Evolutionary conservation across 2,329 filamentous ascomycete species (phyloP), one percentile per base, ranked within the genome.

Genomic region (Ceratocystis smalleyi): DNA sequence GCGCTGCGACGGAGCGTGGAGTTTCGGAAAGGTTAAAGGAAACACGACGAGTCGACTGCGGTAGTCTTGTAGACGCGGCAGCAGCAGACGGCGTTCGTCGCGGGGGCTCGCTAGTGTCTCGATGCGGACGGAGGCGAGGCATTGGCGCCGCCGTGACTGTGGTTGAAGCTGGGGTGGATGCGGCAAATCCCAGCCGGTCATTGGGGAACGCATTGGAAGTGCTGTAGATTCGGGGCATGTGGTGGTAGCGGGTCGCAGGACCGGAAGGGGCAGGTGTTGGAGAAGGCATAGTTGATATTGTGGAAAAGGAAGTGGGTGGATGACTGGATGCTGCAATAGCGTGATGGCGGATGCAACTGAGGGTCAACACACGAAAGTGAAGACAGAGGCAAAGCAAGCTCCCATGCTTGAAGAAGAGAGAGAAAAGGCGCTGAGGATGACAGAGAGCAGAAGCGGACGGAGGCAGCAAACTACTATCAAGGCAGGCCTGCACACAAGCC

Each of bases 21-120:
- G 63, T 63, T 27, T 55, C 61, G 17, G 64, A 61, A 17, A 63
- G 40, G 7, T 55, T 61, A 35, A 60, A 66, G 10, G 64, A 65
- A n/a, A 65, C 17, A 3, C 49, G 49, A 3, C 59, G 59, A 12
- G 49, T 22, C 5, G 64, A 57, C 5, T 17, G 61, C 17, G 61
- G 61, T 8, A 63, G 49, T 30, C 61, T 45, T 12, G 61, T 61
- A n/a, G 19, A 43, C 40, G 49, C 43, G 32, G 49, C 15, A 27
- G 51, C 57, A 17, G 61, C 22, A 17, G 51, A 43, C 24, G 61
- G 61, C n/a, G 51, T 63, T 22, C 40, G 59, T 8, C 35, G 59
- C 15, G 30, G 54, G 43, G 55, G 51, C 32, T 64, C 55, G 30
- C 55, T 49, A n/a, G 22, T 27, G 22, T 64, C 43, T 49, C 57